phyloP scores from a whole-genome alignment of 495 filamentous ascomycete genomes.

The Penicillium canariense region DNA sequence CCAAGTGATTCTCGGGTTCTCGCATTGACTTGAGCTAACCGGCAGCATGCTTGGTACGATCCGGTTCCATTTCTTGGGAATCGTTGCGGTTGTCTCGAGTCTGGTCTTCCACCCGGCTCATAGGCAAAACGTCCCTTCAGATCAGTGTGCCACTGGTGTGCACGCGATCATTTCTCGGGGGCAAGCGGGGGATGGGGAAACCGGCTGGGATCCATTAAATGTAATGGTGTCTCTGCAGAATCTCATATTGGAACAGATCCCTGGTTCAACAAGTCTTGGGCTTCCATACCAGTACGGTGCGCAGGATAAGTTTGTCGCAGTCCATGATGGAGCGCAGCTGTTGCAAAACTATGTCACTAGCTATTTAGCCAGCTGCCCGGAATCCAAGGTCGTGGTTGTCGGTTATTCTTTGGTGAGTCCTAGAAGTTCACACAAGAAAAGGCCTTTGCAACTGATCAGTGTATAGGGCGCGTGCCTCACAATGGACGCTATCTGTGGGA shows the following conservation, averaged over 20 bases:
- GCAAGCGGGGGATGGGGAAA: constrained; percentile 11
- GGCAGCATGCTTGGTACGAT: constrained; percentile 2
- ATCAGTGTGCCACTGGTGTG: constrained; percentile 20
- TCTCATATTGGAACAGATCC: constrained; percentile 20
- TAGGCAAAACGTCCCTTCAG: constrained; percentile 8
- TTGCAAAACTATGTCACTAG: constrained; percentile 20
- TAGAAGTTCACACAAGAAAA: not conserved
- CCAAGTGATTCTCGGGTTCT: not conserved
- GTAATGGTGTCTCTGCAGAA: constrained; percentile 19
- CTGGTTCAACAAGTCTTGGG: constrained; percentile 23
- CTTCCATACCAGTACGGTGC: constrained; percentile 20
- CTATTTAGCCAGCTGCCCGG: constrained; percentile 16
- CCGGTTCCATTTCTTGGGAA: not conserved
- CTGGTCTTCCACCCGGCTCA: not conserved
- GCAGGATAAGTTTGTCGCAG: constrained; percentile 10
- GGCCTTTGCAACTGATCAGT: not conserved
- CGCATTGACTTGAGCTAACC: not conserved
- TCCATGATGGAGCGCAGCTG: constrained; percentile 16
- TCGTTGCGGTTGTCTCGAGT: not conserved
- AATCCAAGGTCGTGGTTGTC: constrained; percentile 16
- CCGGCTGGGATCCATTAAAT: constrained; percentile 14
- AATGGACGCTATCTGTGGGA: constrained; percentile 24
- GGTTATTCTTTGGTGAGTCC: constrained; percentile 24
- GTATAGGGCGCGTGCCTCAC: constrained; percentile 18
- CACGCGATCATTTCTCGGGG: constrained; percentile 25